These are phyloP conservation scores for Kodamaea fungicola DNA, from an alignment of 1,139 yeast species.

Conservation along the genomic window DNA sequence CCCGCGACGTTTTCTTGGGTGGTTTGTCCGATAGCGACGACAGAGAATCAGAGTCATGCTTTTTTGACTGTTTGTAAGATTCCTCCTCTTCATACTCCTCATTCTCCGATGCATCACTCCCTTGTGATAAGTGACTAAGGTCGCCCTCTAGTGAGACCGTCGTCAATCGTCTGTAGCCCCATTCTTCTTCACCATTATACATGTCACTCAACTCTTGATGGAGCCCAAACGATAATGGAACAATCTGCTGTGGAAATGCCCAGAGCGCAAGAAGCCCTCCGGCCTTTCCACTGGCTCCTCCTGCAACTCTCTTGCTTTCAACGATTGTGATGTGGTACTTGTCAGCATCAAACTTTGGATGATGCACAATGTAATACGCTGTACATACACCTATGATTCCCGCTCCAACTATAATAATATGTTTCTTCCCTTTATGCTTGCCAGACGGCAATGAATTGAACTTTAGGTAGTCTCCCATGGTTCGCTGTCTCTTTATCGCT, in stretches of 20 bases:
- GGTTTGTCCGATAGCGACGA: conserved; percentile 22
- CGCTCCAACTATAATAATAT: conserved; percentile 81
- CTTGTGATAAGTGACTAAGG: conserved; percentile 32
- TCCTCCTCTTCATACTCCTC: conserved; percentile 19
- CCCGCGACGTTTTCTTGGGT: conserved; percentile 34
- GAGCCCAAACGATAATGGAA: conserved; percentile 78
- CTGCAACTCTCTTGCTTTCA: conserved; percentile 90
- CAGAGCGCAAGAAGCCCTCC: conserved; percentile 92
- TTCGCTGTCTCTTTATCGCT: background rate
- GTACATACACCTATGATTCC: conserved; percentile 96
- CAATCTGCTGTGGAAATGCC: conserved; percentile 96
- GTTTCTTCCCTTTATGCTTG: conserved; percentile 57
- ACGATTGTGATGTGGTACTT: conserved; percentile 81
- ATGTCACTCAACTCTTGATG: conserved; percentile 80
- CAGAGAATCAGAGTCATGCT: conserved; percentile 19
- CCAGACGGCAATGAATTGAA: conserved; percentile 50
- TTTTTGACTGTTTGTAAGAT: conserved; percentile 13
- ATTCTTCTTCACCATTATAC: conserved; percentile 75
- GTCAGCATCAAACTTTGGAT: conserved; percentile 70
- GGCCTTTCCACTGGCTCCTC: conserved; percentile 97
- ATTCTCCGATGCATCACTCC: conserved; percentile 9
- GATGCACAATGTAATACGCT: conserved; percentile 82
- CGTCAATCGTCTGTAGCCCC: conserved; percentile 91
- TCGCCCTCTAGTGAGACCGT: conserved; percentile 89
- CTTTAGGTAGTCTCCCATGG: conserved; percentile 35